A percentile compares a stretch with the other conserved stretches of the same genome.
These are phyloP conservation scores for Fusarium liriodendri DNA, from an alignment of 2,329 filamentous ascomycete species.

Conservation along the genomic window DNA sequence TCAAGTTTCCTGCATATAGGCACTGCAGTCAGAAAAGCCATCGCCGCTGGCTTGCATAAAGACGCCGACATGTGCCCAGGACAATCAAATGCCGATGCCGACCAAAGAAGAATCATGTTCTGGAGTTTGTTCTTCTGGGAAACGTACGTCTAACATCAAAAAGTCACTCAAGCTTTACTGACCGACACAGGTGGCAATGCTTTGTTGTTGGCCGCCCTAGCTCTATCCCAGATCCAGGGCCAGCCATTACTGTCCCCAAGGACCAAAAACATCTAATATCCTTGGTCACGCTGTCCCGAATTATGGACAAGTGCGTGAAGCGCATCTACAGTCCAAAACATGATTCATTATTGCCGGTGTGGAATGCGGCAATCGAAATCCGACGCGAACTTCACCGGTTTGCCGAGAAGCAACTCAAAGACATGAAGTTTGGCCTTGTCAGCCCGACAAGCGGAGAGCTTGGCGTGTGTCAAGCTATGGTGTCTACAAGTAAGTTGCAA, in stretches of 20 bases:
- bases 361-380: conserved; percentile 48
- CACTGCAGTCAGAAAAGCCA: conserved; percentile 54
- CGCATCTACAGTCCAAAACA: conserved; percentile 55
- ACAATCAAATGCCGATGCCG: conserved; percentile 47
- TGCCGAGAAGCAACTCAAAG: conserved; percentile 44
- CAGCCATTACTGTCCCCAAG: conserved; percentile 48
- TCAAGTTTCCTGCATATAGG: conserved; percentile 55
- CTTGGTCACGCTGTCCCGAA: conserved; percentile 50
- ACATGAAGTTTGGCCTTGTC: conserved; percentile 50
- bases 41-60: conserved; percentile 58
- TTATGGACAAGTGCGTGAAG: conserved; percentile 53
- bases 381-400: conserved; percentile 45
- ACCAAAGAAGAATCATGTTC: conserved; percentile 50
- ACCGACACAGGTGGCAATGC: conserved; percentile 52
- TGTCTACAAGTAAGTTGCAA: conserved; percentile 50
- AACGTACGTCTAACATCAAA: conserved; percentile 43
- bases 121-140: conserved; percentile 56
- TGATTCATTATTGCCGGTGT: conserved; percentile 48
- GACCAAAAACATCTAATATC: conserved; percentile 53
- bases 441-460: conserved; percentile 51
- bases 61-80: conserved; percentile 47
- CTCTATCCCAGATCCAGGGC: conserved; percentile 51
- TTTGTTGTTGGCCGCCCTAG: conserved; percentile 56
- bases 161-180: neutral
- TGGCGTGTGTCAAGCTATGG: conserved; percentile 54